These are phyloP conservation scores for Ophiostoma tasmaniense DNA, from an alignment of 2,329 filamentous ascomycete genomes.

Conservation along the genomic window DNA sequence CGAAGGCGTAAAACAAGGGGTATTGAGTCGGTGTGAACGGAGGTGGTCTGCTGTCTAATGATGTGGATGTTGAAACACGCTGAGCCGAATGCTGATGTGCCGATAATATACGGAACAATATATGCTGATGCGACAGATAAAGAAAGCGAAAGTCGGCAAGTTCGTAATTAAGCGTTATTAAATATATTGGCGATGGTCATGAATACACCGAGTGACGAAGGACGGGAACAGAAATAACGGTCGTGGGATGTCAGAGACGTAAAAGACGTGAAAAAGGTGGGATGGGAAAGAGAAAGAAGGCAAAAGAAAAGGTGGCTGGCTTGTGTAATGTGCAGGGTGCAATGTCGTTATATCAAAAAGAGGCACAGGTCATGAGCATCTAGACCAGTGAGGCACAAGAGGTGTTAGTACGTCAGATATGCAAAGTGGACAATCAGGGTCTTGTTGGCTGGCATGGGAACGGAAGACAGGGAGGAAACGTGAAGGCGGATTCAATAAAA, in stretches of 20 bases:
- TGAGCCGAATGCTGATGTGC: not conserved
- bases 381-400: constrained; percentile 1
- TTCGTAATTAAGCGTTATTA: not conserved
- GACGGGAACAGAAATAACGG: not conserved
- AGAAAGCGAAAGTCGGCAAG: not conserved
- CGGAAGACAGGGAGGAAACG: constrained; percentile 7
- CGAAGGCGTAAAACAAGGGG: not conserved
- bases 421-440: constrained; percentile 9
- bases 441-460: constrained; percentile 7
- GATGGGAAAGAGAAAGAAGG: not conserved
- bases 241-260: not conserved
- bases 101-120: not conserved
- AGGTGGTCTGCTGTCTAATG: constrained; percentile 8
- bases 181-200: not conserved
- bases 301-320: not conserved
- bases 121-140: not conserved
- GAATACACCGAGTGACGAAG: not conserved
- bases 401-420: not conserved
- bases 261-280: not conserved
- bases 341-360: constrained; percentile 9
- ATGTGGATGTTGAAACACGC: not conserved
- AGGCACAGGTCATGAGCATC: not conserved
- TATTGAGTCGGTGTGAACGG: constrained; percentile 11
- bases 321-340: constrained; percentile 7
- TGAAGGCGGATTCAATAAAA: constrained; percentile 4